phyloP scores from a whole-genome alignment of 2,329 filamentous ascomycete genomes.

The Cladophialophora exuberans region DNA sequence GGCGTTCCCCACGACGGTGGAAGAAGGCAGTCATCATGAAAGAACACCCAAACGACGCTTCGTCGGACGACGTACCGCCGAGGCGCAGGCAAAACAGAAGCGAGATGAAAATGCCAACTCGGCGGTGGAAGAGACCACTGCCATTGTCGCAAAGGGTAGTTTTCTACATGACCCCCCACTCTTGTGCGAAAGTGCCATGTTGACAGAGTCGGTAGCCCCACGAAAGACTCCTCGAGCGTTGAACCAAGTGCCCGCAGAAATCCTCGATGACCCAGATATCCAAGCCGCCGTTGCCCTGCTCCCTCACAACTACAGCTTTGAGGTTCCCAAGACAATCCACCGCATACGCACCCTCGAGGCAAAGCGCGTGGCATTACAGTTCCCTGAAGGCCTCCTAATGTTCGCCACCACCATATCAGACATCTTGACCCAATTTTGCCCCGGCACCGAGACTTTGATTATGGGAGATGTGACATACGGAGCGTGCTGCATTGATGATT shows the following conservation, averaged over 20 bases:
- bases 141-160: conserved; percentile 44
- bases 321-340: conserved; percentile 97
- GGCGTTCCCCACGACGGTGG: conserved; percentile 27
- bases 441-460: conserved; percentile 87
- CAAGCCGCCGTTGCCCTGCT: conserved; percentile 85
- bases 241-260: conserved; percentile 87
- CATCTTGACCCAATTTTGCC: conserved; percentile 92
- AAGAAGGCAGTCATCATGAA: conserved; percentile 10
- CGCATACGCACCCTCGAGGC: conserved; percentile 79
- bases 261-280: conserved; percentile 81
- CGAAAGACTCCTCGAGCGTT: conserved; percentile 76
- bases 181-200: conserved; percentile 3
- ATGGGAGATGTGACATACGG: conserved; percentile 99
- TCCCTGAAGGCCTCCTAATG: conserved; percentile 90
- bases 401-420: conserved; percentile 98
- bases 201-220: conserved; percentile 55
- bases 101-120: conserved; percentile 66
- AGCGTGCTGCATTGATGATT: conserved; percentile 98
- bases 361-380: conserved; percentile 88
- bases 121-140: conserved; percentile 67
- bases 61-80: conserved; percentile 76
- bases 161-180: no score
- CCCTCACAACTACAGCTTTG: conserved; percentile 96
- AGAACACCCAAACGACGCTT: conserved; percentile 86
- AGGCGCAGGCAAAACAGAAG: conserved; percentile 58